Evolutionary conservation across 1,284 basidiomycete species (phyloP).

Genomic region (Anthracocystis setariae): DNA sequence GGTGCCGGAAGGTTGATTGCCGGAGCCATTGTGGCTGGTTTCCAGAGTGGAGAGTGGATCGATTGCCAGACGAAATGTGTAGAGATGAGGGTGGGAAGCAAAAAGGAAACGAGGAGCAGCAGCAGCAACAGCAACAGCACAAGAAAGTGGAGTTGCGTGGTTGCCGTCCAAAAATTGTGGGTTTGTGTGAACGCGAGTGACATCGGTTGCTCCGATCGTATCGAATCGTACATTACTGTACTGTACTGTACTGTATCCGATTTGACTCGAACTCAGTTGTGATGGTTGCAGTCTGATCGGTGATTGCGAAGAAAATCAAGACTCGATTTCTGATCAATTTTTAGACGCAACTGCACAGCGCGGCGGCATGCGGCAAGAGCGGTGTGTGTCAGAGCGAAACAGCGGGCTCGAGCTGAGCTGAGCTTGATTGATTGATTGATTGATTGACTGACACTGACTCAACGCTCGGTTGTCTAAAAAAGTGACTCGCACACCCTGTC

Average conservation of each 20-base stretch:
- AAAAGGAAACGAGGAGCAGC: background rate
- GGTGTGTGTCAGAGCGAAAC: background rate
- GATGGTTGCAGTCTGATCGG: slow-evolving; percentile 10
- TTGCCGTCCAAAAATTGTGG: slow-evolving; percentile 8
- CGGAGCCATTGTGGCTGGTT: slow-evolving; percentile 39
- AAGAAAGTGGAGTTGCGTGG: slow-evolving; percentile 7
- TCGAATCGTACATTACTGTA: no score
- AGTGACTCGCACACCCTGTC: slow-evolving; percentile 13
- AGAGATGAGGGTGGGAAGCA: background rate
- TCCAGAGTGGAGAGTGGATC: background rate
- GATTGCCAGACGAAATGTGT: background rate
- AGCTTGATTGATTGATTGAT: no score
- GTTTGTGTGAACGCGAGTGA: no score
- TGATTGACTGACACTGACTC: background rate
- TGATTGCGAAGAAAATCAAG: slow-evolving; percentile 25
- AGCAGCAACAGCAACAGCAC: no score
- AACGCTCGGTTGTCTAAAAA: slow-evolving; percentile 20
- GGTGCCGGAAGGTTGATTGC: slow-evolving; percentile 60
- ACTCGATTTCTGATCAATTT: background rate
- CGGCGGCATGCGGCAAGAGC: background rate
- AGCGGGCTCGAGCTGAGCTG: slow-evolving; percentile 3
- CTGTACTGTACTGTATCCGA: no score
- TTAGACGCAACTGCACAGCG: slow-evolving; percentile 2
- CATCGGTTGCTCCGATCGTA: slow-evolving; percentile 15
- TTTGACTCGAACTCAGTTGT: slow-evolving; percentile 10